Evolutionary conservation across 2,329 filamentous ascomycete species (phyloP).

Genomic region (Talaromyces sp.): DNA sequence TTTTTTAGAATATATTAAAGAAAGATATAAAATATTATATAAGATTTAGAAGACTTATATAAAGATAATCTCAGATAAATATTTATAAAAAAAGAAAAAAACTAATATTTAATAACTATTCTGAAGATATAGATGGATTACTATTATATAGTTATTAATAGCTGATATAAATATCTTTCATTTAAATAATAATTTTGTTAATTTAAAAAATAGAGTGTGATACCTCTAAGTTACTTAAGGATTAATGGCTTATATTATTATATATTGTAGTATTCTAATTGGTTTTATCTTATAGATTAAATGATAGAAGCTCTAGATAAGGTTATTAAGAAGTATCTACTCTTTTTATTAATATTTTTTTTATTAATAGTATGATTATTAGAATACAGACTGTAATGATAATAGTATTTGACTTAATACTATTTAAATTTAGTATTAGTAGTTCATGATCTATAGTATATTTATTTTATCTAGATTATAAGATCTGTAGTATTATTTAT

Average conservation of each 20-base stretch:
- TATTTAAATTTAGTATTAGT: neutral
- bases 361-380: neutral
- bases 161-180: neutral
- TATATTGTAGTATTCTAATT: neutral
- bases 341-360: neutral
- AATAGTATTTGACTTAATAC: conserved; percentile 2
- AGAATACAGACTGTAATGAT: conserved; percentile 6
- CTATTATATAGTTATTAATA: neutral
- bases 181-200: neutral
- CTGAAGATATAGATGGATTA: neutral
- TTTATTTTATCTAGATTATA: no score
- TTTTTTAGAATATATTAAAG: no score
- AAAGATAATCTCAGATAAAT: no score
- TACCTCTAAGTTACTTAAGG: neutral
- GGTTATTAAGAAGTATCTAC: neutral
- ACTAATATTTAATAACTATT: no score
- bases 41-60: no score
- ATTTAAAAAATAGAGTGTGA: neutral
- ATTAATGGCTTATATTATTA: neutral
- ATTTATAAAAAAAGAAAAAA: no score
- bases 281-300: neutral
- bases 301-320: neutral
- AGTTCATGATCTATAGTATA: neutral
- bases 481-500: no score
- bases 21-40: no score